A percentile compares a stretch with the other conserved stretches of the same genome.
Evolutionary conservation across 768 basidiomycete genomes (phyloP).

Genomic region (Boletus reticulatus): DNA sequence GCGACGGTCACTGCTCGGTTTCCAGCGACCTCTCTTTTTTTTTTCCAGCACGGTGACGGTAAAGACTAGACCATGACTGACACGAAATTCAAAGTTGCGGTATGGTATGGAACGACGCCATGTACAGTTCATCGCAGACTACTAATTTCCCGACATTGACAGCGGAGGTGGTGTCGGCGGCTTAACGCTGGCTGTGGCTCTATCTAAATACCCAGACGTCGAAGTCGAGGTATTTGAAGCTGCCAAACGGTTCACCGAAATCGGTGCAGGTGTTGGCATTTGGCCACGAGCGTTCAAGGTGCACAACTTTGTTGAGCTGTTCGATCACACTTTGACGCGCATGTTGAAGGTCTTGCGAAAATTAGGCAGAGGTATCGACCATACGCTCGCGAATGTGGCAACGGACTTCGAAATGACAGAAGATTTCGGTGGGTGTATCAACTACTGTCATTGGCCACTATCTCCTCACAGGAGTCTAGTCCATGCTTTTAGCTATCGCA

Average conservation of each 20-base stretch:
- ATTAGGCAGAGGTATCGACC: slow-evolving; percentile 19
- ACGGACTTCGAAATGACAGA: slow-evolving; percentile 23
- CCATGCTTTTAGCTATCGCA: slow-evolving; percentile 52
- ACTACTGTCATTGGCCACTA: not conserved
- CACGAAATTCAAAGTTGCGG: slow-evolving; percentile 27
- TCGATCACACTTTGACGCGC: not conserved
- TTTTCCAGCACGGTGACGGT: not conserved
- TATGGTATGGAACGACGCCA: slow-evolving; percentile 19
- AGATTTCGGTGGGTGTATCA: slow-evolving; percentile 16
- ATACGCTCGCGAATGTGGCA: slow-evolving; percentile 12
- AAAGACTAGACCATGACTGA: slow-evolving; percentile 8
- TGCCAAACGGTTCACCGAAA: slow-evolving; percentile 46
- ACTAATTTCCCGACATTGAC: not conserved
- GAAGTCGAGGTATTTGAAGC: slow-evolving; percentile 58
- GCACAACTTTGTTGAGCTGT: not conserved
- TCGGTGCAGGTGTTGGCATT: slow-evolving; percentile 61
- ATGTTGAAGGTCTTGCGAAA: slow-evolving; percentile 20
- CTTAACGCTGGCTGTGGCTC: slow-evolving; percentile 35
- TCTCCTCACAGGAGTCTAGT: slow-evolving; percentile 35
- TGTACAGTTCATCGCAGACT: not conserved
- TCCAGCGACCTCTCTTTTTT: not conserved
- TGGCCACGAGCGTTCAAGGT: slow-evolving; percentile 38
- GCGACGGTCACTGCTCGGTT: not conserved
- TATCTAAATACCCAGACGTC: slow-evolving; percentile 46
- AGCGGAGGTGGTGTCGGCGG: slow-evolving; percentile 45